Conservation (phyloP, 2,329 filamentous ascomycete species). For the Calonectria leucothoes region DNA sequence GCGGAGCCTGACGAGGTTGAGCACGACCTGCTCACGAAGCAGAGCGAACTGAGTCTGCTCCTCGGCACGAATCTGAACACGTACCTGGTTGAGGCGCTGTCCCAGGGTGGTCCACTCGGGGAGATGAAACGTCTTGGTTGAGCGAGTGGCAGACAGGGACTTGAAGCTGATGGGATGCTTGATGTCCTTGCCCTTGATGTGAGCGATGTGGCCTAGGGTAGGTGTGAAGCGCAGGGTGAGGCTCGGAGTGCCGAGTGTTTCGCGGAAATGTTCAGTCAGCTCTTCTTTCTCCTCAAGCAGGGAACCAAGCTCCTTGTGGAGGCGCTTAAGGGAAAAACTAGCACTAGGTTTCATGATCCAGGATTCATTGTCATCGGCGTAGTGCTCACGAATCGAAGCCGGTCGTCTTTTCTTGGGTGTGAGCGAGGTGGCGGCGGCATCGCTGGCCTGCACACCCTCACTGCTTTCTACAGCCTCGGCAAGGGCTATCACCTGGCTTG, state of each 20-base stretch:
- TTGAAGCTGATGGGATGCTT: slow-evolving; percentile 47
- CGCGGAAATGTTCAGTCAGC: slow-evolving; percentile 71
- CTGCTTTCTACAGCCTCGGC: slow-evolving; percentile 77
- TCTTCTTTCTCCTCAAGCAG: slow-evolving; percentile 70
- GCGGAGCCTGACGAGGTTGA: slow-evolving; percentile 85
- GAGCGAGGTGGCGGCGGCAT: slow-evolving; percentile 57
- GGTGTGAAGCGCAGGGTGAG: slow-evolving; percentile 89
- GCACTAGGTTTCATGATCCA: slow-evolving; percentile 78
- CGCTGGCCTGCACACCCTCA: slow-evolving; percentile 71
- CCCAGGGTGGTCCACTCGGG: slow-evolving; percentile 88
- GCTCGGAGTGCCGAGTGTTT: slow-evolving; percentile 69
- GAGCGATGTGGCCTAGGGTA: slow-evolving; percentile 88
- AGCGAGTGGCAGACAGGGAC: slow-evolving; percentile 80
- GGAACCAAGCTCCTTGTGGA: slow-evolving; percentile 75
- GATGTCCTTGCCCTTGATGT: slow-evolving; percentile 85
- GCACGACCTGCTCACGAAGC: slow-evolving; percentile 80
- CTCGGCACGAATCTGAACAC: slow-evolving; percentile 82
- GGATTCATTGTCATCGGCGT: slow-evolving; percentile 68
- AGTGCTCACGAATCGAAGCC: slow-evolving; percentile 65
- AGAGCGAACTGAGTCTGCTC: slow-evolving; percentile 83
- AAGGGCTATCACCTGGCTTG: slow-evolving; percentile 76
- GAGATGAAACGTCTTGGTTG: slow-evolving; percentile 86
- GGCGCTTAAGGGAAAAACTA: slow-evolving; percentile 70
- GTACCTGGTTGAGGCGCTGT: slow-evolving; percentile 80
- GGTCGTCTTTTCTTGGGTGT: slow-evolving; percentile 61